Evolutionary conservation across 2,329 filamentous ascomycete genomes (phyloP), one percentile per base, ranked within the genome.

Genomic region (Arthrobotrys sphaeroides): DNA sequence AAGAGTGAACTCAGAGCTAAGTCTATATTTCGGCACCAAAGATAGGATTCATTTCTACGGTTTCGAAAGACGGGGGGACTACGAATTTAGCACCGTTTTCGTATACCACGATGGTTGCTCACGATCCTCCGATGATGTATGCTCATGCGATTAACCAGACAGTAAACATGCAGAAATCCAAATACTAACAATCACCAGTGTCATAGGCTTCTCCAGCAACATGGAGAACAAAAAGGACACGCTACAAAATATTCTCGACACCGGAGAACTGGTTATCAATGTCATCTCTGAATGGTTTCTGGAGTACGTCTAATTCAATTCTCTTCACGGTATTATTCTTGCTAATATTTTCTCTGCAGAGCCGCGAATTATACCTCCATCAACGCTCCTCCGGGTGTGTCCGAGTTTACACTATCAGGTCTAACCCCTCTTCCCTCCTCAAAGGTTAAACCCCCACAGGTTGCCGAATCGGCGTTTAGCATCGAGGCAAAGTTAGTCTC

Each of bases 61-160:
- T 85, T 36, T 86, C 84, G 1, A 84, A 84, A 40, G 90, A 93
- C 80, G 92, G 91, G 20, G 82, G 80, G 33, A 85, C 83, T 26
- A 88, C 88, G 13, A 98, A 97, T 83, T 86, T 97, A 1, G 92
- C 94, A 0, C 94, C 93, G 0, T 97, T 95, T 82, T 91, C 88
- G 80, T 97, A 95, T 84, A 93, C 93, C 82, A 90, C 93, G 81
- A 83, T 97, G 77, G 86, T 97, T 78, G 89, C 89, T 82, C 91
- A 95, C 81, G 94, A 97, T 81, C 94, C 94, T 3, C 94, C 94
- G 0, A 85, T 96, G 45, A 96, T 97, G 82, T 87, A 57, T 13
- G 47, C 1, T n/a, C 1, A 26, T 26, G 10, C 12, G 6, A 16
- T 13, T 31, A 22, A 22, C 26, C 24, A 5, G 12, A 7, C 6